A percentile compares a stretch with the other conserved stretches of the same genome.
Evolutionary conservation across 2,329 filamentous ascomycete genomes (phyloP).

Genomic region (Calonectria multiphialidica): DNA sequence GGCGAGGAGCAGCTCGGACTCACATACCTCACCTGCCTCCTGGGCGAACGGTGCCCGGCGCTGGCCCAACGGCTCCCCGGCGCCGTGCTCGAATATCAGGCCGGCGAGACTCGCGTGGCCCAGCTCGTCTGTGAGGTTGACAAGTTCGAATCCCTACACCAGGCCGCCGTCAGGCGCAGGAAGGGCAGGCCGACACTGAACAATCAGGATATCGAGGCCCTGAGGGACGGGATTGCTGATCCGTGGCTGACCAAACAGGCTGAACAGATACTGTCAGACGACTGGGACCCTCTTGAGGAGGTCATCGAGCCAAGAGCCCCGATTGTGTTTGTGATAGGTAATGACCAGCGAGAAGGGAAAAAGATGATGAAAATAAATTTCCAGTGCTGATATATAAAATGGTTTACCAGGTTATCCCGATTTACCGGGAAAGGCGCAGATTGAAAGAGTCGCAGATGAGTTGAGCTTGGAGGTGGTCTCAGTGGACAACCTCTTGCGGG

Average conservation of each 20-base stretch:
- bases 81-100: constrained; percentile 20
- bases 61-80: constrained; percentile 19
- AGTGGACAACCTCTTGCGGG: constrained; percentile 11
- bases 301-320: not conserved
- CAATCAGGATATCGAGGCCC: constrained; percentile 4
- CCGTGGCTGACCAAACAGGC: constrained; percentile 20
- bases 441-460: not conserved
- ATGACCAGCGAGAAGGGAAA: not conserved
- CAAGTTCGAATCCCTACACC: constrained; percentile 23
- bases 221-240: constrained; percentile 16
- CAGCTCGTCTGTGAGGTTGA: constrained; percentile 19
- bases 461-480: constrained; percentile 24
- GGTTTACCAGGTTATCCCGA: constrained; percentile 10
- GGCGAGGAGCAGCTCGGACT: constrained; percentile 25
- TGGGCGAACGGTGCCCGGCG: constrained; percentile 15
- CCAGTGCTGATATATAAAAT: too few relatives aligned
- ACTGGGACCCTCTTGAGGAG: constrained; percentile 24
- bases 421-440: not conserved
- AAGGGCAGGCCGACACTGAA: not conserved
- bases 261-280: constrained; percentile 19
- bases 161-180: constrained; percentile 19
- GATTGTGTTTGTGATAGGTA: constrained; percentile 27
- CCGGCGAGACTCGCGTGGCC: constrained; percentile 19
- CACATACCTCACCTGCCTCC: constrained; percentile 21
- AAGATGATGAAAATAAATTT: too few relatives aligned